Conservation (phyloP, 2,329 filamentous ascomycete genomes). For the Aspergillus glaucus region DNA sequence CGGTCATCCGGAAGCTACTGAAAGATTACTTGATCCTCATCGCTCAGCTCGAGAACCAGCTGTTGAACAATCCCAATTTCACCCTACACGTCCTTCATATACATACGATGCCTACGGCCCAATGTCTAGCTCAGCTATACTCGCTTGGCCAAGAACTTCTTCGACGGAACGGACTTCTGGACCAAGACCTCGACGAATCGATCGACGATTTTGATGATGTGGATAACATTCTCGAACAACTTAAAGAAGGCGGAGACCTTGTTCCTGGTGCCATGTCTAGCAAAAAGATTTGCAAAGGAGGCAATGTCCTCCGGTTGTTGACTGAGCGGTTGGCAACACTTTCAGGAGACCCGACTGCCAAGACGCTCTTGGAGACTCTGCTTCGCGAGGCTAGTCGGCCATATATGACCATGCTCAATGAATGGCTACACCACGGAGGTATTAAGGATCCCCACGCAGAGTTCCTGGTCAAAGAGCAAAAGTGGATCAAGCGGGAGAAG, state of each 20-base stretch:
- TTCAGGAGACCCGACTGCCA: constrained; percentile 86
- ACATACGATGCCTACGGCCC: constrained; percentile 80
- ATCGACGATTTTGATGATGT: constrained; percentile 75
- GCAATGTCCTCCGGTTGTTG: constrained; percentile 81
- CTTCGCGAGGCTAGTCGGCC: constrained; percentile 83
- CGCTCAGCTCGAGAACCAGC: constrained; percentile 87
- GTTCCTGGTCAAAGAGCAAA: constrained; percentile 92
- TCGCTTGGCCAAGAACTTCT: constrained; percentile 80
- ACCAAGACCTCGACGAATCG: constrained; percentile 62
- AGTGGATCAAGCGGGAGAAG: constrained; percentile 84
- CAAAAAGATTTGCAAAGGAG: constrained; percentile 95
- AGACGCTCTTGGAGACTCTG: constrained; percentile 71
- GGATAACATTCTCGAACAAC: constrained; percentile 84
- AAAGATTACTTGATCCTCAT: constrained; percentile 92
- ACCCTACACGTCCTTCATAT: constrained; percentile 91
- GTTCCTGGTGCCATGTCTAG: constrained; percentile 69
- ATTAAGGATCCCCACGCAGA: constrained; percentile 92
- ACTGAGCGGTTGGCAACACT: constrained; percentile 79
- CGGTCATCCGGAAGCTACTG: constrained; percentile 82
- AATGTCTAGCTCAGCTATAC: constrained; percentile 88
- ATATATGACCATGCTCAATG: constrained; percentile 97
- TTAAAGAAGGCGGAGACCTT: constrained; percentile 80
- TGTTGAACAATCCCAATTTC: constrained; percentile 80
- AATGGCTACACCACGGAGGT: constrained; percentile 93
- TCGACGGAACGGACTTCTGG: constrained; percentile 78